Evolutionary conservation across 345 rosid genomes (phyloP), one percentile per base, ranked within the genome.

Genomic region (Psidium friedrichsthalianum): DNA sequence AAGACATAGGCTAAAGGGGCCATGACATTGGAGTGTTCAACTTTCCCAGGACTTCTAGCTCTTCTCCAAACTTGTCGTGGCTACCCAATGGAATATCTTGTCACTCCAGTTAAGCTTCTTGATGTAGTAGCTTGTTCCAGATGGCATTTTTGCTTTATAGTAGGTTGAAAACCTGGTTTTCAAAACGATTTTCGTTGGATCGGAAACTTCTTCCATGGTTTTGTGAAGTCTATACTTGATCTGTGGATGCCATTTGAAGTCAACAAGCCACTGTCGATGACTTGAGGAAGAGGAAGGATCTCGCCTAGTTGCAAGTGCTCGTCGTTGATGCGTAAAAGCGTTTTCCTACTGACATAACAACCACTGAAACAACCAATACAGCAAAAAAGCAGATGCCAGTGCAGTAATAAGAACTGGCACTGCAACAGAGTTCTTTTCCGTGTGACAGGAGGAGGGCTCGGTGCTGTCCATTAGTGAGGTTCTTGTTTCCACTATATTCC

Each of bases 81-180:
- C 91, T 91, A 21, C 94, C 94, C 89, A 87, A 49, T 94, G 96
- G 93, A 92, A 94, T 88, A 94, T 56, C 92, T 95, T 94, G 90
- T 96, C 95, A 8, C 94, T 94, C 95, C 93, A 90, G 89, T 92
- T 94, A 27, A 95, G 95, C 88, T 93, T 94, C 91, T 95, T 96
- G 78, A 94, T 87, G 55, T 91, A 90, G 94, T 94, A 96, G 85
- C 88, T 90, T 13, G 88, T 86, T 84, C 98, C 97, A 1, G 94
- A 96, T 36, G 96, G 95, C 98, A 96, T 94, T 86, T 82, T 88
- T 61, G 93, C 93, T 83, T 91, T 93, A 90, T 92, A 96, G 88
- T 92, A 96, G 85, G 95, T 93, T 82, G 97, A 93, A 86, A 95
- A 94, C 85, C 94, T 89, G 53, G 94, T 94, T 88, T 93, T 91